Percentiles rank a stretch among this genome's conserved stretches.
Evolutionary conservation across 2,329 filamentous ascomycete genomes (phyloP).

Genomic region (Claviceps humidiphila): DNA sequence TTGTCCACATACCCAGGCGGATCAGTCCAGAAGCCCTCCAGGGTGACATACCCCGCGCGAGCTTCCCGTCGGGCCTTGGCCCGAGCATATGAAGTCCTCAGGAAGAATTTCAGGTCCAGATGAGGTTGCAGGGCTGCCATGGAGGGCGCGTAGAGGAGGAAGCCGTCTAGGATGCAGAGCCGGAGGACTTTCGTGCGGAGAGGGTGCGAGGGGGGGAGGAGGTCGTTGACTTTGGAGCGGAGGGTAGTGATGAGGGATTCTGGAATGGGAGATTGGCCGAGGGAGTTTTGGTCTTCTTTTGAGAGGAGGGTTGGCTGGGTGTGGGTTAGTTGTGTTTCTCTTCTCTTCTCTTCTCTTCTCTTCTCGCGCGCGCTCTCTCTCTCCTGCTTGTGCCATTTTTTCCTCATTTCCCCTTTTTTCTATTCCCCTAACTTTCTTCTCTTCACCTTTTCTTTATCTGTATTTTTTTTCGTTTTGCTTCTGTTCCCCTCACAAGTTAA

Average conservation of each 20-base stretch:
- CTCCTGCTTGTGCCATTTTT: neutral
- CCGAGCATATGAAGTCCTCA: constrained; percentile 52
- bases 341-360: no score
- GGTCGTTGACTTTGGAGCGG: constrained; percentile 32
- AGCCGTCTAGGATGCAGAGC: constrained; percentile 74
- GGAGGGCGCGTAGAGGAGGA: constrained; percentile 59
- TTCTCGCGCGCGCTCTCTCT: no score
- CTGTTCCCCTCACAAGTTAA: no score
- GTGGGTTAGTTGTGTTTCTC: neutral
- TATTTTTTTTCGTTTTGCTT: neutral
- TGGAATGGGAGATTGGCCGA: constrained; percentile 41
- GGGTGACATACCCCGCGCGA: constrained; percentile 63
- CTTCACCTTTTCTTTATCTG: neutral
- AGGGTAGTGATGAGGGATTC: constrained; percentile 31
- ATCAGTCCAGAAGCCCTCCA: constrained; percentile 89
- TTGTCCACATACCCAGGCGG: constrained; percentile 88
- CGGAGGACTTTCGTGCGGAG: constrained; percentile 19
- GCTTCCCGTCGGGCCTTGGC: constrained; percentile 55
- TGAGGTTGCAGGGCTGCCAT: constrained; percentile 42
- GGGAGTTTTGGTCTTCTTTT: constrained; percentile 47
- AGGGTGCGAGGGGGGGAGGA: constrained; percentile 30
- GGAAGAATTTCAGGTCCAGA: constrained; percentile 66
- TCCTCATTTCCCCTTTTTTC: neutral
- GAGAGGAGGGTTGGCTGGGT: constrained; percentile 18
- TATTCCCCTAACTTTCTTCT: neutral